Base-by-base conservation (phyloP, 2,329 filamentous ascomycete genomes). In the Spiromastix sp. region DNA sequence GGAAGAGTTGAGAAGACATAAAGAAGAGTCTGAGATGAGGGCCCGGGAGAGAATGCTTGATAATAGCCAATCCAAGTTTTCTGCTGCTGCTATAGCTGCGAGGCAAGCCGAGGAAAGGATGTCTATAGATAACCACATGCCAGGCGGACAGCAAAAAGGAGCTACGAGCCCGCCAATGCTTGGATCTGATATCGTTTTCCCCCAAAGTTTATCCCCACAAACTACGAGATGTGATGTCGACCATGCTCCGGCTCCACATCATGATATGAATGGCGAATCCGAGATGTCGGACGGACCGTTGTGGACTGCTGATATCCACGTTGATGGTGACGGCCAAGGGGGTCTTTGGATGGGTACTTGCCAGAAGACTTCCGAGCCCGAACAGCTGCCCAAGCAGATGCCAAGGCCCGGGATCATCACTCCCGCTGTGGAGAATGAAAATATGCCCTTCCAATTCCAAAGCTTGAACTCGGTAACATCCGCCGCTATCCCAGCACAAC, bases 181-280 rank as follows among this genome's bases (percentile, higher is more conserved):
- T 8, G 89, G 89, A 37, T 64, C 68, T 38, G 82, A 93, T 46
- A 72, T 96, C 36, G 67, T 70, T 17, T 93, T 95, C 55, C 83
- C 85, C 21, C 74, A 73, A 54, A 94, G 85, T 54, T 70, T 72
- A 7, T 94, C 87, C 17, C 89, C 89, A 4, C 80, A 89, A 56
- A 74, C 79, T 36, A 93, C 86, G 11, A 79, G 85, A 49, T 81
- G 93, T 49, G 85, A 93, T 52, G 78, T 82, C 1, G 79, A 83
- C 37, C 81, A 85, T 51, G 58, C 62, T 6, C 67, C 64, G 7
- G 55, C 72, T 64, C 46, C 75, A 51, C 63, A 55, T 65, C 61
- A 54, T 70, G 59, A 59, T 64, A 55, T 61, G 42, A 60, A 56
- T 40, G 52, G 66, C n/a, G 51, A 70, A 64, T 48, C 61, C 56